Conservation (phyloP, 768 basidiomycete genomes). For the Termitomyces sp. region DNA sequence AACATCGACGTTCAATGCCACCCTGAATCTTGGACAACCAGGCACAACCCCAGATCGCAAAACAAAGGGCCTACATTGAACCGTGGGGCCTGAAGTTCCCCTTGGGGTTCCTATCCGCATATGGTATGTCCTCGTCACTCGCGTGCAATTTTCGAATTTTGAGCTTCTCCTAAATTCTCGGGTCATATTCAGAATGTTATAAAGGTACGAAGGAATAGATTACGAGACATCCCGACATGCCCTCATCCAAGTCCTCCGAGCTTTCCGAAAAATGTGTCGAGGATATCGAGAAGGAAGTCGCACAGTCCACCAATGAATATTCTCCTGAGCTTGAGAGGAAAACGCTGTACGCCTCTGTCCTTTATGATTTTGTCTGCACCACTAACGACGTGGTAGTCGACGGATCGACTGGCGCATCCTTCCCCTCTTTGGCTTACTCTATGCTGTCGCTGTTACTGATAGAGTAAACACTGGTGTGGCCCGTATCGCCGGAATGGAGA, state of each 20-base stretch:
- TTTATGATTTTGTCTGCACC: not conserved
- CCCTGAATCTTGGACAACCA: no score
- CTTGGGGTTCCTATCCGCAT: no score
- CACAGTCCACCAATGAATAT: not conserved
- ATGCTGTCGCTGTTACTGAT: conserved; percentile 31
- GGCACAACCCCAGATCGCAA: no score
- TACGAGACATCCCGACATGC: not conserved
- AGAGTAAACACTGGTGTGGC: conserved; percentile 31
- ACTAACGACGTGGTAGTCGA: conserved; percentile 12
- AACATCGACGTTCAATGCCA: no score
- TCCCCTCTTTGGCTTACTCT: conserved; percentile 30
- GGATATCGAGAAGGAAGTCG: not conserved
- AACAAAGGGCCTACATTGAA: no score
- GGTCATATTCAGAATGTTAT: not conserved
- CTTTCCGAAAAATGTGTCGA: not conserved
- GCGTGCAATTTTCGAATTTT: no score
- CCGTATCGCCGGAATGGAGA: conserved; percentile 31
- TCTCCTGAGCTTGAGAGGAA: not conserved
- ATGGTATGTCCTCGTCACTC: no score
- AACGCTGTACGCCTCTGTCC: not conserved
- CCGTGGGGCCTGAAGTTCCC: no score
- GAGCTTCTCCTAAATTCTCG: not conserved
- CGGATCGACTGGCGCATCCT: conserved; percentile 30
- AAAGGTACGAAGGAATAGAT: not conserved
- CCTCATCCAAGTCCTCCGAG: not conserved